Conservation (phyloP, 1,284 basidiomycete species). For the Naganishia cerealis region DNA sequence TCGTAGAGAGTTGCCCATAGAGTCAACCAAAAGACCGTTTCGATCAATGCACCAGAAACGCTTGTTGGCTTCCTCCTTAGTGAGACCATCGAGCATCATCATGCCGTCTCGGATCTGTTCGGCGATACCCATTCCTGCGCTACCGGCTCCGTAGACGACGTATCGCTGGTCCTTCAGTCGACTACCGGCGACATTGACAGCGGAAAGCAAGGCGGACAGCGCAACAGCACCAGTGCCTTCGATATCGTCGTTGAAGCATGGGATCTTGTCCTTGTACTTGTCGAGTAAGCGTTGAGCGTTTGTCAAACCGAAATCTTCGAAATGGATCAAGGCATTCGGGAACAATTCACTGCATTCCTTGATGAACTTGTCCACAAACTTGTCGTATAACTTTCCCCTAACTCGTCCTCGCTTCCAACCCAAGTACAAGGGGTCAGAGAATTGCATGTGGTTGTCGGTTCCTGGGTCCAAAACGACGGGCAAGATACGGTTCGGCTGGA, state of each 20-base stretch:
- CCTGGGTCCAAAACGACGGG: slow-evolving; percentile 72
- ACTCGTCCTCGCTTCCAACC: slow-evolving; percentile 56
- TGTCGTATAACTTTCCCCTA: slow-evolving; percentile 54
- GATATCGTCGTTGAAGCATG: slow-evolving; percentile 73
- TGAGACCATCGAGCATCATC: slow-evolving; percentile 62
- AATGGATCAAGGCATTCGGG: slow-evolving; percentile 51
- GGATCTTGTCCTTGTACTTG: slow-evolving; percentile 59
- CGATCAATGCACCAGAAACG: slow-evolving; percentile 64
- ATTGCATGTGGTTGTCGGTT: slow-evolving; percentile 65
- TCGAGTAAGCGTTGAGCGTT: slow-evolving; percentile 73
- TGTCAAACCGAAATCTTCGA: slow-evolving; percentile 58
- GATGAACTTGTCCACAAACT: slow-evolving; percentile 57
- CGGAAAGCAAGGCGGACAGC: slow-evolving; percentile 62
- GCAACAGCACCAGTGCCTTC: slow-evolving; percentile 83
- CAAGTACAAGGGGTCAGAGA: slow-evolving; percentile 54
- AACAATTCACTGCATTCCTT: slow-evolving; percentile 52
- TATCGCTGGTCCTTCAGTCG: slow-evolving; percentile 71
- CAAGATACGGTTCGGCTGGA: slow-evolving; percentile 66
- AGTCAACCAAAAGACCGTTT: slow-evolving; percentile 54
- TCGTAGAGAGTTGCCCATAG: slow-evolving; percentile 56
- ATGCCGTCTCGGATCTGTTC: slow-evolving; percentile 69
- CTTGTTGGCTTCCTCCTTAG: slow-evolving; percentile 63
- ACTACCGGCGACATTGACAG: slow-evolving; percentile 68
- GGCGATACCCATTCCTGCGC: slow-evolving; percentile 75
- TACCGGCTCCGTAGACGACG: slow-evolving; percentile 76